Conservation (phyloP, 208 protist species). For the Leishmania amazonensis region DNA sequence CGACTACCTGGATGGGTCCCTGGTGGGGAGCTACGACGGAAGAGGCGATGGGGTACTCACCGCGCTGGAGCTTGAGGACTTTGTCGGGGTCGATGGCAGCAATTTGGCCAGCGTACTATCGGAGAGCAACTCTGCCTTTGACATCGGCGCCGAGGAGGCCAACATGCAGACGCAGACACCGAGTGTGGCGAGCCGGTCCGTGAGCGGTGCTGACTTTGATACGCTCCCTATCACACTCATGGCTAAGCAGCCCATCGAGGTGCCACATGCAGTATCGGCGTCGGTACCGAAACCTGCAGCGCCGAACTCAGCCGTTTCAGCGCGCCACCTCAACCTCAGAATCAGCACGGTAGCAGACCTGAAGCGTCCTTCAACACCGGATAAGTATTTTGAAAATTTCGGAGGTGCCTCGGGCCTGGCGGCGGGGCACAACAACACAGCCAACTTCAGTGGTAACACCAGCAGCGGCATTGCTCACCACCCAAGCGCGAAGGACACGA, state of each 20-base stretch:
- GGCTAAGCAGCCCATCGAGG: conserved; percentile 26
- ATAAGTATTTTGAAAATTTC: conserved; percentile 11
- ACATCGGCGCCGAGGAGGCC: conserved; percentile 20
- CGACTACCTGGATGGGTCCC: conserved; percentile 28
- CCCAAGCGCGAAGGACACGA: neutral
- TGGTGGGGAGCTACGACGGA: conserved; percentile 7
- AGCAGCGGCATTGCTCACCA: neutral
- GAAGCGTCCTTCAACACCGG: conserved; percentile 5
- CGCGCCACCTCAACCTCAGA: neutral
- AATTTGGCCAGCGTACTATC: conserved; percentile 17
- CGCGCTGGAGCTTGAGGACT: conserved; percentile 28
- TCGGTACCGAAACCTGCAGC: neutral
- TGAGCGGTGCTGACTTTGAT: conserved; percentile 35
- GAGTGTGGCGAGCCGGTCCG: conserved; percentile 23
- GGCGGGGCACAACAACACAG: neutral
- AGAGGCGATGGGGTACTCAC: conserved; percentile 8
- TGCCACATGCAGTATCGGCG: neutral
- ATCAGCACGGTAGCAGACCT: conserved; percentile 9
- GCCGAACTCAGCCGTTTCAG: neutral
- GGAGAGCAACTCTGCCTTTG: conserved; percentile 33
- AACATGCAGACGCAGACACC: conserved; percentile 17
- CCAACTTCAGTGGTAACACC: neutral
- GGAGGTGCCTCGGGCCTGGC: conserved; percentile 9
- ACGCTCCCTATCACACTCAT: conserved; percentile 26
- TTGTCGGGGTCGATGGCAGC: conserved; percentile 18